Percentiles rank a stretch among this genome's conserved stretches.
phyloP scores from a whole-genome alignment of 169 alveolate genomes.

The Amoebophrya sp. region DNA sequence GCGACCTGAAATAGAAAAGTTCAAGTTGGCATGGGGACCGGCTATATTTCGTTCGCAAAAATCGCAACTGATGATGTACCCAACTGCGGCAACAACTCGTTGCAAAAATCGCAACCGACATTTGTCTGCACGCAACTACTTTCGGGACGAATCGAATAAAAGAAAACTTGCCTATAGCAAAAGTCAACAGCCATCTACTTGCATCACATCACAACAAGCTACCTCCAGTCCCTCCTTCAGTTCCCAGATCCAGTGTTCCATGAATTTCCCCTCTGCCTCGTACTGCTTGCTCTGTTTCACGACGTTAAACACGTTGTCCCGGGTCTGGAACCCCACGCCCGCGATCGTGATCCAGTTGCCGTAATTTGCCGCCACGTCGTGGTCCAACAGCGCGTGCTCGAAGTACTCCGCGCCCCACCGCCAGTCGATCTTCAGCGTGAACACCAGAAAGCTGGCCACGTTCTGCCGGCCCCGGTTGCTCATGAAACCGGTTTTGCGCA shows the following conservation, averaged over 20 bases:
- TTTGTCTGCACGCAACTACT: too few species aligned
- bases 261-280: not conserved
- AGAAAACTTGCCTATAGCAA: too few species aligned
- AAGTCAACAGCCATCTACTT: too few species aligned
- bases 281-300: not conserved
- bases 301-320: not conserved
- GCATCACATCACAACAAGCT: too few species aligned
- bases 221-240: too few species aligned
- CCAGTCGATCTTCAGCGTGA: slow-evolving; percentile 32
- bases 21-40: too few species aligned
- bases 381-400: slow-evolving; percentile 30
- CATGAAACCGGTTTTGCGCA: slow-evolving; percentile 31
- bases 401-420: slow-evolving; percentile 37
- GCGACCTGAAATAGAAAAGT: too few species aligned
- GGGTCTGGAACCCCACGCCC: not conserved
- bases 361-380: slow-evolving; percentile 32
- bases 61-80: too few species aligned
- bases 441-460: slow-evolving; percentile 28
- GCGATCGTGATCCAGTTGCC: not conserved
- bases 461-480: slow-evolving; percentile 35
- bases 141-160: too few species aligned
- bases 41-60: too few species aligned
- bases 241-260: not conserved
- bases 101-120: too few species aligned
- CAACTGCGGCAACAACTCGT: too few species aligned